Base-by-base conservation (phyloP, 441 rosid species). In the Melastoma candidum region DNA sequence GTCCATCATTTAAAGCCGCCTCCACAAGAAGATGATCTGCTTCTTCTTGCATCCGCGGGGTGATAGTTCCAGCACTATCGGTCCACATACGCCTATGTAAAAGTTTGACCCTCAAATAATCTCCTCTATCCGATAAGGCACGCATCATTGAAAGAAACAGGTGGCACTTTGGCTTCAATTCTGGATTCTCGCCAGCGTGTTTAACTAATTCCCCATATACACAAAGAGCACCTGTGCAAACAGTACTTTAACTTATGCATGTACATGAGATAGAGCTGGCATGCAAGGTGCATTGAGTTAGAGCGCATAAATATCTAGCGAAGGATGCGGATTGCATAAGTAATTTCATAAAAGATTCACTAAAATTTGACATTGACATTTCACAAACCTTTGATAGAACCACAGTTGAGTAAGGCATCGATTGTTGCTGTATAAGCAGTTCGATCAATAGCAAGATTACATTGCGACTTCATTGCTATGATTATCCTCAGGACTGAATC, bases 1-100 rank as follows among this genome's bases (percentile, higher is more conserved):
- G 83, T 44, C 88, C 88, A 67, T 69, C 68, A 63, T 75, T 80
- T 32, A 85, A 75, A 67, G 86, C 84, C 13, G 88, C 85, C 68
- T 85, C 95, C 86, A 85, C 77, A 59, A 83, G 84, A 61, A 83
- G 80, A 74, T 77, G 79, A 68, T 83, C 90, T 49, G 86, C 80
- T 70, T 81, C 88, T 74, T 83, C 75, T 63, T 77, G 83, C 66
- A 66, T 57, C 1, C 74, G 70, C 14, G 39, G 66, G 59, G 75
- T 71, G 56, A 81, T 74, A 44, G 69, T 63, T 73, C 88, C 95
- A 24, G 84, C 66, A 49, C 90, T 77, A 77, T 85, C 88, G 27
- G 79, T 77, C 86, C 81, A 67, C 69, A 86, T 62, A 61, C 79
- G 75, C 60, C 63, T 74, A 61, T 77, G 79, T 63, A 83, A 70